Evolutionary conservation across 2,329 filamentous ascomycete species (phyloP).

Genomic region (Aureobasidium sp.): DNA sequence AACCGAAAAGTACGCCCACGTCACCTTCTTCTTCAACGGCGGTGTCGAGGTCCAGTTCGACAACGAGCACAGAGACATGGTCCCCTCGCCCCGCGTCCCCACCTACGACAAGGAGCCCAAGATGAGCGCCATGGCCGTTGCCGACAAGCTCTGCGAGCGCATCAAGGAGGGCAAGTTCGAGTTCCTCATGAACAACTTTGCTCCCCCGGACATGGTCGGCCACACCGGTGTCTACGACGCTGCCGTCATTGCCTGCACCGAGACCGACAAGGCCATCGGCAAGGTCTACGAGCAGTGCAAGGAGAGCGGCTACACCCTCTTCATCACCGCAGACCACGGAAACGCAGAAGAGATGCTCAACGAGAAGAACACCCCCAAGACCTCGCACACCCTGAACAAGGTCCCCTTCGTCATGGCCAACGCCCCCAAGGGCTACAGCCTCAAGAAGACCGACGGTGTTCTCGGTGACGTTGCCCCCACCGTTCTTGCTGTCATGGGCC

Average conservation of each 20-base stretch:
- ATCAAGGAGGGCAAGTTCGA: constrained; percentile 79
- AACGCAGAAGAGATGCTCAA: constrained; percentile 99
- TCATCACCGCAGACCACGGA: constrained; percentile 91
- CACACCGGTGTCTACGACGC: constrained; percentile 97
- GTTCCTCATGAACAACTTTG: constrained; percentile 99
- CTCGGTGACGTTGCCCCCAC: constrained; percentile 97
- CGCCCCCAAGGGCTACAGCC: constrained; percentile 76
- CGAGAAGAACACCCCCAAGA: constrained; percentile 91
- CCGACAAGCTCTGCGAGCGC: constrained; percentile 80
- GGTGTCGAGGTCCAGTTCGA: constrained; percentile 95
- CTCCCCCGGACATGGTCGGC: constrained; percentile 97
- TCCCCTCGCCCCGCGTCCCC: constrained; percentile 86
- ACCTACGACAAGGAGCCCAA: constrained; percentile 93
- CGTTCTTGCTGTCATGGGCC: constrained; percentile 78
- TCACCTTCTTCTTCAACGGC: constrained; percentile 99
- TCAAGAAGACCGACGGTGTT: constrained; percentile 80
- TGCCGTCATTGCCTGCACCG: constrained; percentile 71
- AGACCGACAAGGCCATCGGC: constrained; percentile 91
- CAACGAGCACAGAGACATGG: constrained; percentile 85
- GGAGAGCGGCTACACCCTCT: constrained; percentile 84
- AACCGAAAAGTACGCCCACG: constrained; percentile 99
- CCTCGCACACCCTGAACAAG: constrained; percentile 94
- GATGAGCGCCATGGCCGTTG: constrained; percentile 90
- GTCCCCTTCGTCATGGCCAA: constrained; percentile 98
- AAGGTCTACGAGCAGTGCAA: constrained; percentile 89